Conservation (phyloP, 139 green algal species). For the Chlorella sp. region DNA sequence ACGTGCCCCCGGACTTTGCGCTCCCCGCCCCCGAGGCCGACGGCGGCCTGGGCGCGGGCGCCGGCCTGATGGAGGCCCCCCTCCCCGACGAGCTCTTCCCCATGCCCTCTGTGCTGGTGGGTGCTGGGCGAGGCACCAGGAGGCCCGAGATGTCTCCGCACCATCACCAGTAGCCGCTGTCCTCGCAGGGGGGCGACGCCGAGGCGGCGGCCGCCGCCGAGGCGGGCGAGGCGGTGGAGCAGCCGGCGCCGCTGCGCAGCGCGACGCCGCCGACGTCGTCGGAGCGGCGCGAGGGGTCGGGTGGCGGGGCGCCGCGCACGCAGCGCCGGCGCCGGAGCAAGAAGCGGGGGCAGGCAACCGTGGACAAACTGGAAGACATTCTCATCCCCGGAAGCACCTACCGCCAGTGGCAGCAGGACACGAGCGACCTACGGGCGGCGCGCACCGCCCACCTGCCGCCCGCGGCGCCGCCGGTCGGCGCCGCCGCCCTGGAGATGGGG, state of each 20-base stretch:
- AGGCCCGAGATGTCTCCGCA: neutral
- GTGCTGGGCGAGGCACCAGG: neutral
- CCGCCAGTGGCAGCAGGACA: conserved; percentile 25
- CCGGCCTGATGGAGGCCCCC: neutral
- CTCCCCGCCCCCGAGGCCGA: conserved; percentile 4
- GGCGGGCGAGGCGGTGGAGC: neutral
- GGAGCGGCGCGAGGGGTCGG: neutral
- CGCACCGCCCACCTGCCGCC: neutral
- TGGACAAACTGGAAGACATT: conserved; percentile 16
- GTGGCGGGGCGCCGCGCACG: neutral
- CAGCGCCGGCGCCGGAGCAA: neutral
- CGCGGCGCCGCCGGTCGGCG: neutral
- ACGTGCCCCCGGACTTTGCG: conserved; percentile 20
- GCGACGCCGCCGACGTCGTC: neutral
- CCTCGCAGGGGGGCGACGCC: neutral
- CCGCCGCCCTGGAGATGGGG: conserved; percentile 1
- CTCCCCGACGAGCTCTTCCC: neutral
- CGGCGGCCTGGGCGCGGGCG: neutral
- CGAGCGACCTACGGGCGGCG: conserved; percentile 10
- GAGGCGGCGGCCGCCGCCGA: neutral
- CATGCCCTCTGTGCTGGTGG: neutral
- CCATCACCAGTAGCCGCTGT: neutral
- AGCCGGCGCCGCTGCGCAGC: neutral
- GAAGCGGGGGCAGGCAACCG: neutral
- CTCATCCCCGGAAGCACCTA: conserved; percentile 26